A percentile compares a stretch with the other conserved stretches of the same genome.
phyloP scores from a whole-genome alignment of 805 yeast species.

The Pichia exigua region DNA sequence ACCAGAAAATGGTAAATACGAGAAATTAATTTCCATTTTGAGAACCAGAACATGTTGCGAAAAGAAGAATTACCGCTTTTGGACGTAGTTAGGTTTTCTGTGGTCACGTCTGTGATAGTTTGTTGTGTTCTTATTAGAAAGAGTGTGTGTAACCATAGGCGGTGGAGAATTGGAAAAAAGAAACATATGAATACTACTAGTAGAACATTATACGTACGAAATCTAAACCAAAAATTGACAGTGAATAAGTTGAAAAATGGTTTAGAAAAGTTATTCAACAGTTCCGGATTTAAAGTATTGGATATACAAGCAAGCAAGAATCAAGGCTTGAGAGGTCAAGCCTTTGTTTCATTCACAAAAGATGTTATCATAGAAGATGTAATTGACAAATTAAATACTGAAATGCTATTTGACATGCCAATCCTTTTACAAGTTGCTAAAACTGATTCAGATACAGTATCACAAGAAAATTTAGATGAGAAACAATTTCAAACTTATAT shows the following conservation, averaged over 20 bases:
- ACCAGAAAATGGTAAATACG: not conserved
- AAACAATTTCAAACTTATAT: slow-evolving; percentile 12
- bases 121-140: no score
- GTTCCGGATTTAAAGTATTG: slow-evolving; percentile 36
- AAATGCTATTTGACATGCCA: slow-evolving; percentile 38
- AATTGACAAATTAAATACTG: slow-evolving; percentile 33
- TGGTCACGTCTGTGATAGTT: not conserved
- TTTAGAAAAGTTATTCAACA: slow-evolving; percentile 37
- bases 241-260: slow-evolving; percentile 39
- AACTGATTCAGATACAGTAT: slow-evolving; percentile 35
- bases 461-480: slow-evolving; percentile 8
- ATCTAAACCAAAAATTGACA: slow-evolving; percentile 63
- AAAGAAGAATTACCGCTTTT: not conserved
- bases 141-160: no score
- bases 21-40: not conserved
- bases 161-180: no score
- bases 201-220: slow-evolving; percentile 39
- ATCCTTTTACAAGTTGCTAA: slow-evolving; percentile 39
- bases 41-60: not conserved
- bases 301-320: slow-evolving; percentile 52
- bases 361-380: slow-evolving; percentile 39
- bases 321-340: slow-evolving; percentile 72
- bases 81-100: not conserved
- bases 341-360: slow-evolving; percentile 54
- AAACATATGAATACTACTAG: not conserved